A percentile compares a stretch with the other conserved stretches of the same genome.
These are phyloP conservation scores for Boletus eberwhitei DNA, from an alignment of 768 basidiomycete genomes.

Conservation along the genomic window DNA sequence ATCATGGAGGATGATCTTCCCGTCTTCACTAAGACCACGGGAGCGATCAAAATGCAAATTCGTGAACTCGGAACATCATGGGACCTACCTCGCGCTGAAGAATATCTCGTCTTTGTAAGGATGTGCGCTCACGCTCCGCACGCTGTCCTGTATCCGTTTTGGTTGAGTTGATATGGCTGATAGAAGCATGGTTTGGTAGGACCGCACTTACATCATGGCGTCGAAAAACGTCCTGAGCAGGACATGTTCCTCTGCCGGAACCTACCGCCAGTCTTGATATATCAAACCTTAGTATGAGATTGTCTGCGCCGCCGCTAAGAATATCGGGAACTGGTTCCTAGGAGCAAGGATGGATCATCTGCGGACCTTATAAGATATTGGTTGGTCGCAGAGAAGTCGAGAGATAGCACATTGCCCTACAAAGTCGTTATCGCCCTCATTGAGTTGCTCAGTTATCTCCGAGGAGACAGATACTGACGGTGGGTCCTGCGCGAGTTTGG, in stretches of 20 bases:
- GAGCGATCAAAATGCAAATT: slow-evolving; percentile 18
- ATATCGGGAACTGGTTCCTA: slow-evolving; percentile 6
- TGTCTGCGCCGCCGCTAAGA: slow-evolving; percentile 54
- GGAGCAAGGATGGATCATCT: slow-evolving; percentile 11
- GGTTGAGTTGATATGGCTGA: slow-evolving; percentile 15
- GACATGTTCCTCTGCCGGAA: slow-evolving; percentile 3
- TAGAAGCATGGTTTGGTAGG: slow-evolving; percentile 15
- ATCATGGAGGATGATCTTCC: slow-evolving; percentile 62
- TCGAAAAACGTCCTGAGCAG: slow-evolving; percentile 28
- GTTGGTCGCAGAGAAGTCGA: slow-evolving; percentile 68
- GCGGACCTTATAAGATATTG: slow-evolving; percentile 64
- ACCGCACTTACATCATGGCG: slow-evolving; percentile 30
- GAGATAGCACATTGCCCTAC: slow-evolving; percentile 67
- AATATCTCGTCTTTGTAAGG: slow-evolving; percentile 66
- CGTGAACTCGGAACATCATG: slow-evolving; percentile 11
- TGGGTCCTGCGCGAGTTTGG: slow-evolving; percentile 45
- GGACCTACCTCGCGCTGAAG: slow-evolving; percentile 60
- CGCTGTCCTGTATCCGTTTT: slow-evolving; percentile 48
- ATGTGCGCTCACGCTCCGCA: slow-evolving; percentile 64
- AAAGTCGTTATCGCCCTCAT: slow-evolving; percentile 12
- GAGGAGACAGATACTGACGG: slow-evolving; percentile 27
- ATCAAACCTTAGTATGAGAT: slow-evolving; percentile 52
- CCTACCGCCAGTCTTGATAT: slow-evolving; percentile 34
- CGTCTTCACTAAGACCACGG: slow-evolving; percentile 57
- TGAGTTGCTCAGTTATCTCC: slow-evolving; percentile 22